phyloP scores from a whole-genome alignment of 352 stramenopile genomes.

The Globisporangium okanoganense region DNA sequence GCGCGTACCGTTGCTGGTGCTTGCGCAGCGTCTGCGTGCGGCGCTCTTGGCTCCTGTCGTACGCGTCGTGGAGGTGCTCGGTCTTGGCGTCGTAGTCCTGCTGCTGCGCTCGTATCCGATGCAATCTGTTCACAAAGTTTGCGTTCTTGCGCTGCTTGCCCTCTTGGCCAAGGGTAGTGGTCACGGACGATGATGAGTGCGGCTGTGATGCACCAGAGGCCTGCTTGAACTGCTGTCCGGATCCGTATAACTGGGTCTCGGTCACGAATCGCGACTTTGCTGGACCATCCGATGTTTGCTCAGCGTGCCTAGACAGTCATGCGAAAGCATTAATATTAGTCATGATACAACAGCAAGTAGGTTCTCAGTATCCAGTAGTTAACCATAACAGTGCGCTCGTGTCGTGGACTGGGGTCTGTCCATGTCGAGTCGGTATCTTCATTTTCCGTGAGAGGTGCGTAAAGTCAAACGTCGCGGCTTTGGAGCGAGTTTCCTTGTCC shows the following conservation, averaged over 20 bases:
- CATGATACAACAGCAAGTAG: background rate
- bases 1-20: slow-evolving; percentile 36
- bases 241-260: slow-evolving; percentile 41
- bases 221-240: slow-evolving; percentile 11
- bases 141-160: slow-evolving; percentile 41
- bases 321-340: background rate
- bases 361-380: background rate
- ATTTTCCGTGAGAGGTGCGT: slow-evolving; percentile 32
- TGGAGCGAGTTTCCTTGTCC: slow-evolving; percentile 10
- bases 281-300: background rate
- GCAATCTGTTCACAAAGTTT: slow-evolving; percentile 31
- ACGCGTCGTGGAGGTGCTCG: slow-evolving; percentile 19
- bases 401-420: slow-evolving; percentile 29
- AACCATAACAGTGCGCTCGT: slow-evolving; percentile 36
- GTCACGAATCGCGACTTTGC: slow-evolving; percentile 26
- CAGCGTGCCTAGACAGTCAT: background rate
- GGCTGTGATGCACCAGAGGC: background rate
- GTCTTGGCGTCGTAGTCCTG: slow-evolving; percentile 30
- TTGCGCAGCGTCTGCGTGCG: slow-evolving; percentile 33
- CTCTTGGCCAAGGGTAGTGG: slow-evolving; percentile 38
- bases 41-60: slow-evolving; percentile 29
- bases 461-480: slow-evolving; percentile 36
- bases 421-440: slow-evolving; percentile 38
- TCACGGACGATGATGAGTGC: background rate
- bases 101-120: slow-evolving; percentile 37